A percentile compares a stretch with the other conserved stretches of the same genome.
phyloP scores from a whole-genome alignment of 805 yeast species.

The Priceomyces haplophilus region DNA sequence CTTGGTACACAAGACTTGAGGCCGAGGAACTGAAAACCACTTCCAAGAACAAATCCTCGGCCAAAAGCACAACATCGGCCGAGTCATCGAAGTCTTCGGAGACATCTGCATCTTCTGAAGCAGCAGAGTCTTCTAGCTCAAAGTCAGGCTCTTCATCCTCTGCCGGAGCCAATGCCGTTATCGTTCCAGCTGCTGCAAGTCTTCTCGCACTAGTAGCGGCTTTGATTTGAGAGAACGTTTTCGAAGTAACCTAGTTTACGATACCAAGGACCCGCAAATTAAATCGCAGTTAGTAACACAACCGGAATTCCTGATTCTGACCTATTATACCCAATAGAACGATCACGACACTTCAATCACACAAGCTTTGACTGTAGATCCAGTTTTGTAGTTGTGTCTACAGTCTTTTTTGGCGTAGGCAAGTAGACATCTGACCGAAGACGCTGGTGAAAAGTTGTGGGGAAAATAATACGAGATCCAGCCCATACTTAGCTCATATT shows the following conservation, averaged over 20 bases:
- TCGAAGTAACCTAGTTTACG: no score
- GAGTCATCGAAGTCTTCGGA: background rate
- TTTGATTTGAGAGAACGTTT: constrained; percentile 2
- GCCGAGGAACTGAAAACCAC: constrained; percentile 5
- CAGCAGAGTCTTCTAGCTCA: constrained; percentile 4
- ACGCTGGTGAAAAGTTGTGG: no score
- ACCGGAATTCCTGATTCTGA: background rate
- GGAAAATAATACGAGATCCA: background rate
- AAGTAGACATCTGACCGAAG: no score
- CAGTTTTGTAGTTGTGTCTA: no score
- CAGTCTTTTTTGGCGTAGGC: no score
- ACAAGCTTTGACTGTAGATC: no score
- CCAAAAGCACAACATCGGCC: background rate
- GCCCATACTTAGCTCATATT: background rate
- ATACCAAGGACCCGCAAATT: no score
- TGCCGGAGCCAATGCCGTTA: constrained; percentile 6
- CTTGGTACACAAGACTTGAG: constrained; percentile 31
- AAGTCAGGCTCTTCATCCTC: background rate
- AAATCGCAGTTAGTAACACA: background rate
- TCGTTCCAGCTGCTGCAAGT: constrained; percentile 4
- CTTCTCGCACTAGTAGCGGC: constrained; percentile 4
- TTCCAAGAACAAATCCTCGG: constrained; percentile 3
- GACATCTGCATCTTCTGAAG: constrained; percentile 4
- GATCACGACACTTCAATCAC: no score
- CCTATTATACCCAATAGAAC: background rate